Conservation (phyloP, 805 yeast genomes). For the Candida ortonii region DNA sequence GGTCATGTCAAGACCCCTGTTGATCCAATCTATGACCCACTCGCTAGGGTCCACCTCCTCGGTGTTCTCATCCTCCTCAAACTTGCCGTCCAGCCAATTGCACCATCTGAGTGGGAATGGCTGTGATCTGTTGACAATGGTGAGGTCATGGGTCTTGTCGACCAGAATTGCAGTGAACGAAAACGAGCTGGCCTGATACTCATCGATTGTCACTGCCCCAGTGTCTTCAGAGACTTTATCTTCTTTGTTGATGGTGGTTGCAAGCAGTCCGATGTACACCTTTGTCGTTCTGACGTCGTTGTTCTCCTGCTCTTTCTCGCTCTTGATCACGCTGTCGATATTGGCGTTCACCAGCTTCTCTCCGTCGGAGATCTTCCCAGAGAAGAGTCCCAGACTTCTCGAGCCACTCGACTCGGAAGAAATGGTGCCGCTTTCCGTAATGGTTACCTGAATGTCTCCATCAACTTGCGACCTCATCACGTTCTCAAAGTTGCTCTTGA, state of each 20-base stretch:
- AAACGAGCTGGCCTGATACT: conserved; percentile 54
- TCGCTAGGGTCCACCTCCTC: conserved; percentile 65
- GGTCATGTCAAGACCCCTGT: conserved; percentile 71
- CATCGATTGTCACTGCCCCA: conserved; percentile 41
- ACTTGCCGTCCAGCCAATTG: conserved; percentile 71
- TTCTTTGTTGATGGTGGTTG: conserved; percentile 27
- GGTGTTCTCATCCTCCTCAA: conserved; percentile 19
- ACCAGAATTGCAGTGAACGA: conserved; percentile 71
- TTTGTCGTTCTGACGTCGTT: conserved; percentile 22
- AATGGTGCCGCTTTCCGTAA: conserved; percentile 49
- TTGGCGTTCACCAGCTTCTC: conserved; percentile 87
- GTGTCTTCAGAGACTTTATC: conserved; percentile 21
- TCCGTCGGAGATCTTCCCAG: conserved; percentile 78
- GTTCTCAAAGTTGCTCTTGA: conserved; percentile 52
- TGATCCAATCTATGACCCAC: conserved; percentile 79
- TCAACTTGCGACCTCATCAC: conserved; percentile 71
- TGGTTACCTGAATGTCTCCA: conserved; percentile 65
- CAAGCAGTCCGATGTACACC: conserved; percentile 34
- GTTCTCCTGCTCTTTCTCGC: conserved; percentile 4
- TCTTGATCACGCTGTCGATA: conserved; percentile 62
- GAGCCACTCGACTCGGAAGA: conserved; percentile 27
- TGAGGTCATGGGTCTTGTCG: conserved; percentile 76
- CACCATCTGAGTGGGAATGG: conserved; percentile 91
- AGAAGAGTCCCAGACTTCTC: conserved; percentile 63
- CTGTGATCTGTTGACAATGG: conserved; percentile 76